These are phyloP conservation scores for Heracleum sosnowskyi DNA, from an alignment of 129 eudicot species.

Conservation along the genomic window DNA sequence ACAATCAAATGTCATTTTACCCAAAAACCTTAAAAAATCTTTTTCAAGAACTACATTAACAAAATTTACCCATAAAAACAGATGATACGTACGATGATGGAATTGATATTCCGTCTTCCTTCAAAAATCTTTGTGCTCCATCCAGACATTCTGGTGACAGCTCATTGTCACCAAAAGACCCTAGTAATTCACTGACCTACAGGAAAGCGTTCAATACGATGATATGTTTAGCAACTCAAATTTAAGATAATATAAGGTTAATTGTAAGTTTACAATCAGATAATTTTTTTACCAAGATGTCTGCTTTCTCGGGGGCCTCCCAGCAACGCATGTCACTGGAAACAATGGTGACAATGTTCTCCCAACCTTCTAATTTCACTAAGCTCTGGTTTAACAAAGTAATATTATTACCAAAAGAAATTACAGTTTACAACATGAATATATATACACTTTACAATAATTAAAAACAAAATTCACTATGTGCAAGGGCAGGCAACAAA, in stretches of 20 bases:
- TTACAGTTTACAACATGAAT: neutral
- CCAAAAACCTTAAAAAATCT: neutral
- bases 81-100: slow-evolving; percentile 77
- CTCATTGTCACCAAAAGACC: slow-evolving; percentile 97
- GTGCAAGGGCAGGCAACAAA: neutral
- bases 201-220: neutral
- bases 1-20: neutral
- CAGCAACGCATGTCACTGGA: slow-evolving; percentile 94
- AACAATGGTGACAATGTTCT: slow-evolving; percentile 60
- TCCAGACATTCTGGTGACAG: slow-evolving; percentile 98
- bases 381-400: slow-evolving; percentile 44
- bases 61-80: neutral
- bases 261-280: neutral
- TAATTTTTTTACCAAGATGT: slow-evolving; percentile 60
- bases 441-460: neutral
- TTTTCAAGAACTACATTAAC: neutral
- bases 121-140: slow-evolving; percentile 89
- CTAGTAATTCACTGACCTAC: slow-evolving; percentile 94
- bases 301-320: slow-evolving; percentile 97
- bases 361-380: slow-evolving; percentile 95
- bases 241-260: neutral
- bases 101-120: slow-evolving; percentile 90
- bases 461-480: neutral
- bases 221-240: neutral
- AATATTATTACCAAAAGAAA: neutral